A percentile compares a stretch with the other conserved stretches of the same genome.
These are phyloP conservation scores for Fusarium sp. DNA, from an alignment of 2,329 filamentous ascomycete genomes.

Conservation along the genomic window DNA sequence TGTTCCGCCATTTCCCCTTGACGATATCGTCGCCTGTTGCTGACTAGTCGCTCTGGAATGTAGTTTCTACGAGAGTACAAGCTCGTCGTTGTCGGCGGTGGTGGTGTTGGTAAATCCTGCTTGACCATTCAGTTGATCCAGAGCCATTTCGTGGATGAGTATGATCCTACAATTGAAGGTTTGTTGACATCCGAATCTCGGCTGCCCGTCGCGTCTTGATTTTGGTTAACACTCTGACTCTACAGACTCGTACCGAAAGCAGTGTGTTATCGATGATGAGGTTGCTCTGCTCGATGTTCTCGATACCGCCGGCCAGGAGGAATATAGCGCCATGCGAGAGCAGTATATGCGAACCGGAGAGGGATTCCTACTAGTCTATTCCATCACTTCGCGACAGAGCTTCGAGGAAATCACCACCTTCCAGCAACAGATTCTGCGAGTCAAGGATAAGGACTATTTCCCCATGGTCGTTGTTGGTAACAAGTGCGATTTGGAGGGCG, in stretches of 20 bases:
- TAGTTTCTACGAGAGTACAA: conserved; percentile 94
- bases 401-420: conserved; percentile 99
- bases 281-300: conserved; percentile 97
- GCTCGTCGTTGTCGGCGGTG: conserved; percentile 96
- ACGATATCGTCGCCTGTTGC: conserved; percentile 24
- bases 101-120: conserved; percentile 99
- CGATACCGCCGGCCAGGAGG: conserved; percentile 98
- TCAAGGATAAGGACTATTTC: conserved; percentile 99
- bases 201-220: conserved; percentile 7
- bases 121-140: conserved; percentile 97
- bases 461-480: conserved; percentile 99
- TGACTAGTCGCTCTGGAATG: conserved; percentile 27
- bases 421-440: conserved; percentile 97
- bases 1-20: neutral
- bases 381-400: conserved; percentile 96
- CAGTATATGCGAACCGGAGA: conserved; percentile 99
- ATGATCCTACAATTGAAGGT: conserved; percentile 99
- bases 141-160: conserved; percentile 99
- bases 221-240: conserved; percentile 36
- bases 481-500: conserved; percentile 97
- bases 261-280: conserved; percentile 98
- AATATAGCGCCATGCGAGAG: conserved; percentile 99
- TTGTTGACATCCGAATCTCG: conserved; percentile 50
- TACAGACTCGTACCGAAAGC: conserved; percentile 98
- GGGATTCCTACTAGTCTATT: conserved; percentile 97